Conservation (phyloP, 192 early-diverging fungal species). For the Neocallimastix lanati region DNA sequence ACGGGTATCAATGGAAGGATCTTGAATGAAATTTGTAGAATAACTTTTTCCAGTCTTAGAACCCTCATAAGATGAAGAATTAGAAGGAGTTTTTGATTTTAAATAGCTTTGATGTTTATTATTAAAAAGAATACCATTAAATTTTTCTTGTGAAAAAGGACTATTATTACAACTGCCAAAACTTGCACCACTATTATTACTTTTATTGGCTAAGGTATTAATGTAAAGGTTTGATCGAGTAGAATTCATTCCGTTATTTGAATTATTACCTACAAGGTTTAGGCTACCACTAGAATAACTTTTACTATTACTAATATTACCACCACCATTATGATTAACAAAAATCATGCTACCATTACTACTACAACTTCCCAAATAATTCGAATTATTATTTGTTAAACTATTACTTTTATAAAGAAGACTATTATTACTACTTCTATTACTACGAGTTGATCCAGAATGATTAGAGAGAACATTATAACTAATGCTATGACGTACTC, state of each 20-base stretch:
- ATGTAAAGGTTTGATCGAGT: not conserved
- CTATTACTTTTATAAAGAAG: not conserved
- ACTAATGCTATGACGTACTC: not conserved
- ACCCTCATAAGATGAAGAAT: not conserved
- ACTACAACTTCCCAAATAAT: not conserved
- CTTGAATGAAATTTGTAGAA: not conserved
- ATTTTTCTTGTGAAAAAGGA: not conserved
- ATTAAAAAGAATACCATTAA: not conserved
- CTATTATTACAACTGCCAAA: not conserved
- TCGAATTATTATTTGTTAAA: not conserved
- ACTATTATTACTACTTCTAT: not conserved
- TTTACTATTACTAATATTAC: not conserved
- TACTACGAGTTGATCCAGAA: not conserved
- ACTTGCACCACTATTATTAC: not conserved
- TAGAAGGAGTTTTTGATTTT: not conserved
- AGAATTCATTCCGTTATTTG: not conserved
- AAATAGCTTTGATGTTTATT: not conserved
- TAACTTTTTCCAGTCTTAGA: not conserved
- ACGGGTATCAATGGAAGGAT: not conserved
- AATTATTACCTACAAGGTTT: not conserved
- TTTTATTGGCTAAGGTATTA: not conserved
- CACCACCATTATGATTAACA: not conserved
- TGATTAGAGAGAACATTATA: not conserved
- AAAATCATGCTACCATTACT: not conserved
- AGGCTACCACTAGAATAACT: not conserved